Conservation (phyloP, 352 stramenopile genomes). For the Peronospora destructor region DNA sequence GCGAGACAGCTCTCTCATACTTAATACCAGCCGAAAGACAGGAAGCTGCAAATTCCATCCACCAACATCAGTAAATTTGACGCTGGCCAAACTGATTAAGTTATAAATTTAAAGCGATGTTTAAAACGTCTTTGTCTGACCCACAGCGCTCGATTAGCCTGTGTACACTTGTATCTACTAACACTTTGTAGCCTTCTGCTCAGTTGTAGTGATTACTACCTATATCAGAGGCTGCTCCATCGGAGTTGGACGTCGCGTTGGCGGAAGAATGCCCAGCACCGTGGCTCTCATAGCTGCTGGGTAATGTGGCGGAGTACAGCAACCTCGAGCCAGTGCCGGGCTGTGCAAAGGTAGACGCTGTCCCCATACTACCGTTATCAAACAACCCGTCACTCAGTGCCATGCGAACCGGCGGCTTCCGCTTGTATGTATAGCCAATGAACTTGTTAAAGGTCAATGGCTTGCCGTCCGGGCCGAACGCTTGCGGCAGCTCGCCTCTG, state of each 20-base stretch:
- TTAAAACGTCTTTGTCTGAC: too few relatives aligned
- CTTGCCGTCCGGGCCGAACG: constrained; percentile 64
- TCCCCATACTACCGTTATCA: constrained; percentile 20
- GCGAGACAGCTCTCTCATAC: too few relatives aligned
- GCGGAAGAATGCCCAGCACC: neutral
- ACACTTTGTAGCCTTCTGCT: constrained; percentile 1
- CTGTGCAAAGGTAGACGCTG: neutral
- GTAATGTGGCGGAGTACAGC: constrained; percentile 1
- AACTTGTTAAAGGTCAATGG: constrained; percentile 88
- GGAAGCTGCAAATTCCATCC: too few relatives aligned
- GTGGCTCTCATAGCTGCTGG: constrained; percentile 6
- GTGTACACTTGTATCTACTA: constrained; percentile 11
- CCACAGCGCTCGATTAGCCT: too few relatives aligned
- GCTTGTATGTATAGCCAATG: constrained; percentile 89
- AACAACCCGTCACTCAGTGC: constrained; percentile 72
- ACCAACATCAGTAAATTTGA: too few relatives aligned
- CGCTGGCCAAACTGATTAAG: too few relatives aligned
- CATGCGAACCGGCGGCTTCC: constrained; percentile 78
- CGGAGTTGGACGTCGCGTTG: neutral
- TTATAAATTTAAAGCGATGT: too few relatives aligned
- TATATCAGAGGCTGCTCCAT: neutral
- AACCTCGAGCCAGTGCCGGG: neutral
- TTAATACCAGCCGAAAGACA: too few relatives aligned
- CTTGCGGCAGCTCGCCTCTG: constrained; percentile 29
- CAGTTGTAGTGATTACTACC: constrained; percentile 9